These are phyloP conservation scores for Yamadazyma sp. DNA, from an alignment of 805 yeast genomes.

Conservation along the genomic window DNA sequence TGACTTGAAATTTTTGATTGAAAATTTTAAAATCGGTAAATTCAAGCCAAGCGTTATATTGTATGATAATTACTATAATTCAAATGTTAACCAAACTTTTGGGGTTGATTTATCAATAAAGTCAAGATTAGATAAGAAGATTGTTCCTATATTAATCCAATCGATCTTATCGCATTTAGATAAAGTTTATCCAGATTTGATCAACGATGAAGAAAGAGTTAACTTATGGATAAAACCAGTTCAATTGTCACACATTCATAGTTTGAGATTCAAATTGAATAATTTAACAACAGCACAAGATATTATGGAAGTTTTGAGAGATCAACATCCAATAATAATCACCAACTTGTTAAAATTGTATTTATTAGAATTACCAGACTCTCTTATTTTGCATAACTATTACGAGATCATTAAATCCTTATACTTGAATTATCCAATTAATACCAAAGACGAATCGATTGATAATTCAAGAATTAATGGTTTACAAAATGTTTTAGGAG, in stretches of 20 bases:
- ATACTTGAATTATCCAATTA: constrained; percentile 43
- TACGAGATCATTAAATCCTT: constrained; percentile 69
- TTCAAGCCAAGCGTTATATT: constrained; percentile 69
- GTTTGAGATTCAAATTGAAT: constrained; percentile 54
- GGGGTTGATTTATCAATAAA: constrained; percentile 75
- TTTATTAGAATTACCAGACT: constrained; percentile 75
- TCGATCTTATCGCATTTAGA: constrained; percentile 67
- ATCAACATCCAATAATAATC: constrained; percentile 52
- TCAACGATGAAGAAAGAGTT: constrained; percentile 64
- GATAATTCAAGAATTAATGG: constrained; percentile 52
- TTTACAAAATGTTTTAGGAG: constrained; percentile 60
- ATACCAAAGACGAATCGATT: constrained; percentile 34
- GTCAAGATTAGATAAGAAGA: constrained; percentile 66
- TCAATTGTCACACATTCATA: constrained; percentile 58
- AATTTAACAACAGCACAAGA: constrained; percentile 24
- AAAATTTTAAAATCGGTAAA: constrained; percentile 68
- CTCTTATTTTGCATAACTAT: constrained; percentile 60
- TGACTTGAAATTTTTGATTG: constrained; percentile 65
- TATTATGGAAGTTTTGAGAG: constrained; percentile 32
- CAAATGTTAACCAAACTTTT: constrained; percentile 66
- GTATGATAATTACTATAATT: constrained; percentile 77
- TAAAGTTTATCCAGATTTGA: constrained; percentile 62
- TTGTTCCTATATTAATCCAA: constrained; percentile 68
- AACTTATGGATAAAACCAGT: constrained; percentile 69
- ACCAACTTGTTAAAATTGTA: constrained; percentile 71